Percentiles rank a stretch among this genome's conserved stretches.
phyloP scores from a whole-genome alignment of 345 rosid species.

The Crucihimalaya himalaica region DNA sequence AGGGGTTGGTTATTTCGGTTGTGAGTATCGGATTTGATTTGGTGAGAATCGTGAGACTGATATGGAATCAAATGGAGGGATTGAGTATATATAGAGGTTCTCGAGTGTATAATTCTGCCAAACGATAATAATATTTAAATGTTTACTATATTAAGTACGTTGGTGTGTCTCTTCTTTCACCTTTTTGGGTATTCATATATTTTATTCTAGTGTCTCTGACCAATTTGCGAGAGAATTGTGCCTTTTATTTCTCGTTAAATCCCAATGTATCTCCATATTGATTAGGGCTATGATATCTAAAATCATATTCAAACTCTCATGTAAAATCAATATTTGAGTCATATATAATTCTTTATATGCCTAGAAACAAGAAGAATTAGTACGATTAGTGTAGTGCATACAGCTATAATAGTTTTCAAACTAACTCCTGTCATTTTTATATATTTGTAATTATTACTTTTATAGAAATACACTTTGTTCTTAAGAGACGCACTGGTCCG shows the following conservation, averaged over 20 bases:
- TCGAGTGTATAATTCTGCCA: slow-evolving; percentile 17
- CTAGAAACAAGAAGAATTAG: too few species aligned
- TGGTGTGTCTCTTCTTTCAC: slow-evolving; percentile 15
- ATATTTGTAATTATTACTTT: too few species aligned
- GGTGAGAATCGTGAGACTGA: slow-evolving; percentile 2
- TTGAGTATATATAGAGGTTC: slow-evolving; percentile 25
- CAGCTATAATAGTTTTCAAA: too few species aligned
- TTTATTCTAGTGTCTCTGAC: slow-evolving; percentile 14
- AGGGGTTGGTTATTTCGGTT: slow-evolving; percentile 35
- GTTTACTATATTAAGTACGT: background rate
- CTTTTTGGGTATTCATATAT: slow-evolving; percentile 17
- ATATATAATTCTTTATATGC: too few species aligned
- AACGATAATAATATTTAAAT: background rate
- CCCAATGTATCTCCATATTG: background rate
- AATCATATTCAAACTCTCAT: too few species aligned
- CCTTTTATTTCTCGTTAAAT: slow-evolving; percentile 24
- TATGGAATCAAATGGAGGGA: slow-evolving; percentile 25
- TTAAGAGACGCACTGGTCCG: too few species aligned
- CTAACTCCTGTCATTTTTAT: too few species aligned
- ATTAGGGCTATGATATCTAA: too few species aligned
- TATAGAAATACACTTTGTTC: too few species aligned
- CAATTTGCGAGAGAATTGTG: slow-evolving; percentile 26
- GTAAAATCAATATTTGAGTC: too few species aligned
- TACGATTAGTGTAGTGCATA: too few species aligned
- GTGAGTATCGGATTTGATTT: slow-evolving; percentile 15